phyloP scores from a whole-genome alignment of 169 alveolate species.

The Theileria equi region DNA sequence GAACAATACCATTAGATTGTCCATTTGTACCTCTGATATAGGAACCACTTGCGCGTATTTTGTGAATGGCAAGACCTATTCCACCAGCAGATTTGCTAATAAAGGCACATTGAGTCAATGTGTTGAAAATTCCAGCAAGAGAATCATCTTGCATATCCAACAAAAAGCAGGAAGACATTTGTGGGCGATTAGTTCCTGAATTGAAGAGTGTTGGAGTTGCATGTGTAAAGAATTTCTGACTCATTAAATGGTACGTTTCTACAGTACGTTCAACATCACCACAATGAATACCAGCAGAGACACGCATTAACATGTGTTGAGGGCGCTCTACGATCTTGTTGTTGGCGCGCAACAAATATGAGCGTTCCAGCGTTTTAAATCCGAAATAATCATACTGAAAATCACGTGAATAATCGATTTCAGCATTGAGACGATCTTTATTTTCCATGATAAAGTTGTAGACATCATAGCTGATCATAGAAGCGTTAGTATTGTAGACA shows the following conservation, averaged over 20 bases:
- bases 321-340: conserved; percentile 96
- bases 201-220: conserved; percentile 99
- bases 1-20: conserved; percentile 95
- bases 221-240: conserved; percentile 94
- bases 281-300: conserved; percentile 94
- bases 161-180: conserved; percentile 95
- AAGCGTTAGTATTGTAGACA: conserved; percentile 86
- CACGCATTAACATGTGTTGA: conserved; percentile 97
- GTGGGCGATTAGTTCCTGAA: conserved; percentile 95
- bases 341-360: conserved; percentile 86
- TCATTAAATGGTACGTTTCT: conserved; percentile 92
- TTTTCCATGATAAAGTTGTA: conserved; percentile 84
- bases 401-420: conserved; percentile 90
- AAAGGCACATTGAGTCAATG: conserved; percentile 92
- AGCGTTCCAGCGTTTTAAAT: conserved; percentile 94
- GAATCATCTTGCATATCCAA: conserved; percentile 92
- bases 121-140: conserved; percentile 96
- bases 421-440: conserved; percentile 84
- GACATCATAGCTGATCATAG: conserved; percentile 89
- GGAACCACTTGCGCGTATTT: conserved; percentile 92
- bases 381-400: conserved; percentile 96
- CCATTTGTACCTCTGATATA: conserved; percentile 99
- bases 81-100: conserved; percentile 99
- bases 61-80: conserved; percentile 94
- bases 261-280: conserved; percentile 92